phyloP scores from a whole-genome alignment of 768 basidiomycete species.

The Omphalotus guepiniiformis region DNA sequence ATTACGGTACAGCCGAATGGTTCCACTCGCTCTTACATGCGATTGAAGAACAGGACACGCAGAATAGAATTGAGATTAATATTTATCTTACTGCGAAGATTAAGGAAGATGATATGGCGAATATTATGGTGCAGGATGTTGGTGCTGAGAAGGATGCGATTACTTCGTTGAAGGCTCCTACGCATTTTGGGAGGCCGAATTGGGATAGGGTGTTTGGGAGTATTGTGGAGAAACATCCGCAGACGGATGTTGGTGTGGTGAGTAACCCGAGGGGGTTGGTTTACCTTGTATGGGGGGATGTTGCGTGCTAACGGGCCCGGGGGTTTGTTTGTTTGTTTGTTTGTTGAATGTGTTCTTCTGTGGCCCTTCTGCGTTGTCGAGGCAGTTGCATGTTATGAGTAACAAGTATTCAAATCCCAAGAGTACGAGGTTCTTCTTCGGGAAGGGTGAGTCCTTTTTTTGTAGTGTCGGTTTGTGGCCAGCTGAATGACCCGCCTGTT shows the following conservation, averaged over 20 bases:
- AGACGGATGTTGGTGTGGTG: slow-evolving; percentile 91
- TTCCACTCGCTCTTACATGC: slow-evolving; percentile 92
- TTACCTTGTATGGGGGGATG: too few relatives aligned
- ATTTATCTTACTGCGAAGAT: slow-evolving; percentile 90
- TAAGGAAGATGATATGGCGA: slow-evolving; percentile 89
- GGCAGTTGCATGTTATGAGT: slow-evolving; percentile 66
- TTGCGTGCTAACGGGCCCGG: too few relatives aligned
- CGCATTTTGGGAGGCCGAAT: slow-evolving; percentile 89
- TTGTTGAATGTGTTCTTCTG: slow-evolving; percentile 67
- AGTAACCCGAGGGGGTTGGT: too few relatives aligned
- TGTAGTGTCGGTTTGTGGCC: too few relatives aligned
- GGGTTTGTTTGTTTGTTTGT: too few relatives aligned
- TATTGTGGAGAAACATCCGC: slow-evolving; percentile 76
- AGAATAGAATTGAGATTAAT: slow-evolving; percentile 86
- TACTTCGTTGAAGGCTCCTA: slow-evolving; percentile 83
- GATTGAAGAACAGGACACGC: slow-evolving; percentile 89
- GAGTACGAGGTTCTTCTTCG: slow-evolving; percentile 83
- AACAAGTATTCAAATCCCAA: slow-evolving; percentile 84
- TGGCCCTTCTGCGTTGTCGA: slow-evolving; percentile 70
- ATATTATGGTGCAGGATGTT: slow-evolving; percentile 90
- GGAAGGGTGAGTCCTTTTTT: slow-evolving; percentile 80
- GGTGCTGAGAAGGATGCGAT: slow-evolving; percentile 91
- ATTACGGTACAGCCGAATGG: slow-evolving; percentile 87
- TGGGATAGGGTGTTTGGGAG: slow-evolving; percentile 72
- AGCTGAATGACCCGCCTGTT: too few relatives aligned